A percentile compares a stretch with the other conserved stretches of the same genome.
Evolutionary conservation across 345 rosid species (phyloP).

Genomic region (Arabis hirsuta): DNA sequence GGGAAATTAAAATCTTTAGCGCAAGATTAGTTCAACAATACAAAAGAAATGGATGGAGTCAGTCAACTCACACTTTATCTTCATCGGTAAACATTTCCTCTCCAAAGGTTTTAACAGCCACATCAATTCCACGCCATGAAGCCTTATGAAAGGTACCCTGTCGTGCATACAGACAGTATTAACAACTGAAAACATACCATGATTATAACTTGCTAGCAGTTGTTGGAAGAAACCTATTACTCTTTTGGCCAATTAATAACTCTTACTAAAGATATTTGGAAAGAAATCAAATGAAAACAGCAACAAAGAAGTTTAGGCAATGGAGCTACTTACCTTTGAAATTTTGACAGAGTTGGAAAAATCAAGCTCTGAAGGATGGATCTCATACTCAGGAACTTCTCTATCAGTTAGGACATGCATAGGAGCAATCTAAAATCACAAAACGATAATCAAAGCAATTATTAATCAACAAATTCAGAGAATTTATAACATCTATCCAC

Average conservation of each 20-base stretch:
- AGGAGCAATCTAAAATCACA: conserved; percentile 62
- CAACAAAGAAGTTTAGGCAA: conserved; percentile 7
- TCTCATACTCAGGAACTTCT: conserved; percentile 88
- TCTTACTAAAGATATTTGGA: background rate
- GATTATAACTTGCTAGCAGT: background rate
- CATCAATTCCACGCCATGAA: conserved; percentile 81
- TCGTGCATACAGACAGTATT: background rate
- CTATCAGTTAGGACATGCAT: conserved; percentile 71
- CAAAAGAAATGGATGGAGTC: background rate
- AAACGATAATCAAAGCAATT: background rate
- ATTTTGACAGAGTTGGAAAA: conserved; percentile 69
- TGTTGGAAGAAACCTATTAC: background rate
- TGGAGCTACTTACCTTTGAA: conserved; percentile 59
- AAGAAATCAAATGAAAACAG: conserved; percentile 6
- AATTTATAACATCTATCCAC: conserved; percentile 6
- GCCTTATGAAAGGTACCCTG: conserved; percentile 87
- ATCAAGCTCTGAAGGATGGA: conserved; percentile 74
- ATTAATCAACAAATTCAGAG: conserved; percentile 13
- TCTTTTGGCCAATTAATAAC: background rate
- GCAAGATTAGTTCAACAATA: background rate
- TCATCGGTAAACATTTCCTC: conserved; percentile 75
- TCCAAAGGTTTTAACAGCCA: conserved; percentile 80
- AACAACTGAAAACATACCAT: conserved; percentile 18
- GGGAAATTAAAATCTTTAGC: conserved; percentile 21
- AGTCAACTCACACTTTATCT: conserved; percentile 73